Conservation (phyloP, 768 basidiomycete genomes). For the Coprinellus micaceus region DNA sequence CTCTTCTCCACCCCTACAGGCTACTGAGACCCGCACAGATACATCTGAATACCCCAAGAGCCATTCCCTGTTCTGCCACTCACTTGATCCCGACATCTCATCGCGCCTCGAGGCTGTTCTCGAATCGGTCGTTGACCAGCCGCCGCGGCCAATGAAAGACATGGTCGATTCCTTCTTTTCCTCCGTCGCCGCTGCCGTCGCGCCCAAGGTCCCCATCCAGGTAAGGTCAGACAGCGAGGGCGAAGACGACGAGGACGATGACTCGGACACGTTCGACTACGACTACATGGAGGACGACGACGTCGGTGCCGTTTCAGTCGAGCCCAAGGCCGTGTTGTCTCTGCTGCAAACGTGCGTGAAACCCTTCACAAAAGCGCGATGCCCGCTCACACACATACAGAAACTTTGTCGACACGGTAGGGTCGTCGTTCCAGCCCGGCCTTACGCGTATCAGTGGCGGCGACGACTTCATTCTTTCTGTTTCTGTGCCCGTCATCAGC, state of each 20-base stretch:
- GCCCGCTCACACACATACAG: slow-evolving; percentile 29
- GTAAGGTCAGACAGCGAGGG: slow-evolving; percentile 33
- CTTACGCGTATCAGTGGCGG: slow-evolving; percentile 43
- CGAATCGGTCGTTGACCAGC: slow-evolving; percentile 39
- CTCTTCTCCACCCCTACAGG: neutral
- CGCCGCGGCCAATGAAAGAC: slow-evolving; percentile 41
- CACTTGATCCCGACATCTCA: slow-evolving; percentile 42
- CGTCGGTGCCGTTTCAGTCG: slow-evolving; percentile 22
- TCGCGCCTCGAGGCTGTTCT: slow-evolving; percentile 38
- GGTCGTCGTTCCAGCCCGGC: slow-evolving; percentile 56
- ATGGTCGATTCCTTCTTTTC: slow-evolving; percentile 42
- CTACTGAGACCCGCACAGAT: slow-evolving; percentile 32
- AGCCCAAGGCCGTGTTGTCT: slow-evolving; percentile 22
- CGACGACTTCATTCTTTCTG: slow-evolving; percentile 51
- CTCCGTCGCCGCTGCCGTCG: slow-evolving; percentile 24
- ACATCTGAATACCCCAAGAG: slow-evolving; percentile 62
- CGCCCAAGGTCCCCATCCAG: slow-evolving; percentile 17
- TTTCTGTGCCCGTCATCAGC: slow-evolving; percentile 52
- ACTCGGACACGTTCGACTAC: slow-evolving; percentile 26
- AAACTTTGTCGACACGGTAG: slow-evolving; percentile 60
- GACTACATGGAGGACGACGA: slow-evolving; percentile 39
- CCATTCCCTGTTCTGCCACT: slow-evolving; percentile 57
- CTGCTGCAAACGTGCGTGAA: slow-evolving; percentile 29
- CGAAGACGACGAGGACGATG: slow-evolving; percentile 31
- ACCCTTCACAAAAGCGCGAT: slow-evolving; percentile 1